phyloP scores from a whole-genome alignment of 1,284 basidiomycete species.

The Ceratorhiza oryzae-sativae region DNA sequence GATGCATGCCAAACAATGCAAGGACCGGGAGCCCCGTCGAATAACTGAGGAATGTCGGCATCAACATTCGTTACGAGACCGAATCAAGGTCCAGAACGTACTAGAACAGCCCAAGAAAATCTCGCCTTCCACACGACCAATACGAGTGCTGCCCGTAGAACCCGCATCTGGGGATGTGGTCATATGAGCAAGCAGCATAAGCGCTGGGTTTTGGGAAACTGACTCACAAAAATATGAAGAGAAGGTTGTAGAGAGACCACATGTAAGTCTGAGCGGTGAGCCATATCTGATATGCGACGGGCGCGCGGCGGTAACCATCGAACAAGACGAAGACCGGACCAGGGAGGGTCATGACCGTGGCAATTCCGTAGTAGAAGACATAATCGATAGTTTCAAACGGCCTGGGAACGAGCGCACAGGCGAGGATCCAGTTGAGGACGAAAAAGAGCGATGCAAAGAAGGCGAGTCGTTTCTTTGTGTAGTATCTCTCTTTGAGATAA shows the following conservation, averaged over 20 bases:
- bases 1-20: conserved; percentile 76
- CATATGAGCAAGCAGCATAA: conserved; percentile 45
- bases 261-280: conserved; percentile 51
- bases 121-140: conserved; percentile 41
- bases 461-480: conserved; percentile 54
- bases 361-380: conserved; percentile 67
- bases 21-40: conserved; percentile 74
- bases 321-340: conserved; percentile 65
- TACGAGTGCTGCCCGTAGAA: conserved; percentile 38
- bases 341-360: conserved; percentile 55
- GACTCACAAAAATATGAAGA: conserved; percentile 62
- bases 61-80: not conserved
- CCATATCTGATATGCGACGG: conserved; percentile 65
- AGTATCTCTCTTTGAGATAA: conserved; percentile 42
- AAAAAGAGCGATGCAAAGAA: conserved; percentile 71
- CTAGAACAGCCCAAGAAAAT: conserved; percentile 64
- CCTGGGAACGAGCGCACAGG: conserved; percentile 56
- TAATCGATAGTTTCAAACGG: conserved; percentile 62
- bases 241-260: conserved; percentile 30
- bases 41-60: conserved; percentile 49
- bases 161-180: conserved; percentile 37
- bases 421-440: conserved; percentile 68
- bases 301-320: conserved; percentile 70
- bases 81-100: conserved; percentile 51
- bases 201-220: conserved; percentile 53